A percentile compares a stretch with the other conserved stretches of the same genome.
Conservation (phyloP, 2,329 filamentous ascomycete species). For the Davidsoniella neocaledoniae region DNA sequence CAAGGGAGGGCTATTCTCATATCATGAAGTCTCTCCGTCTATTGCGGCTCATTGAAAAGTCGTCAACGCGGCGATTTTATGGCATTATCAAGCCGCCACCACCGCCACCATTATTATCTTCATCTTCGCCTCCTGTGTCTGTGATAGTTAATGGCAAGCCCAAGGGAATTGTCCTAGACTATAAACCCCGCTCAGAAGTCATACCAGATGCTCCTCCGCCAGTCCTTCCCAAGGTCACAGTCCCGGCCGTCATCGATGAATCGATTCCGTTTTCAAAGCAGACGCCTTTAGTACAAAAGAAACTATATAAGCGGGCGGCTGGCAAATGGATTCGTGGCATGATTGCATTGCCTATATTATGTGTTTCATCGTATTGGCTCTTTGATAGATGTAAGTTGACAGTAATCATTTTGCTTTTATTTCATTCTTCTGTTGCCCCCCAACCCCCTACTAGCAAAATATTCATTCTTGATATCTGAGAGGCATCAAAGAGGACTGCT, state of each 20-base stretch:
- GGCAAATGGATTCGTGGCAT: slow-evolving; percentile 10
- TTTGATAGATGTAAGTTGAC: slow-evolving; percentile 4
- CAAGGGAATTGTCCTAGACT: not conserved
- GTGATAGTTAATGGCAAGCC: too few species aligned
- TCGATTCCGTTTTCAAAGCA: slow-evolving; percentile 8
- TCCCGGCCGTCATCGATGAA: slow-evolving; percentile 1
- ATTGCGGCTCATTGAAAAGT: too few species aligned
- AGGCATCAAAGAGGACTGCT: too few species aligned
- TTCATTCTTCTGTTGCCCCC: not conserved
- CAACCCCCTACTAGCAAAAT: too few species aligned
- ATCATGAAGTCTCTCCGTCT: too few species aligned
- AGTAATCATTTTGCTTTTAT: not conserved
- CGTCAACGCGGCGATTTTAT: too few species aligned
- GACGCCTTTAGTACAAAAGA: slow-evolving; percentile 8
- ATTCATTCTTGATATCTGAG: too few species aligned
- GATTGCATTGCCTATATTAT: slow-evolving; percentile 8
- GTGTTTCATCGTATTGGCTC: slow-evolving; percentile 10
- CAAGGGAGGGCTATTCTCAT: too few species aligned
- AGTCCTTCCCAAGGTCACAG: not conserved
- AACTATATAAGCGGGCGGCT: slow-evolving; percentile 10
- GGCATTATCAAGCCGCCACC: too few species aligned
- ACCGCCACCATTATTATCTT: too few species aligned
- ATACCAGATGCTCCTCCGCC: too few species aligned
- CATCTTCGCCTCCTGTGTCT: too few species aligned
- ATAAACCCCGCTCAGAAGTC: not conserved